These are phyloP conservation scores for Sphaerostilbella broomeana DNA, from an alignment of 2,329 filamentous ascomycete species.

Conservation along the genomic window DNA sequence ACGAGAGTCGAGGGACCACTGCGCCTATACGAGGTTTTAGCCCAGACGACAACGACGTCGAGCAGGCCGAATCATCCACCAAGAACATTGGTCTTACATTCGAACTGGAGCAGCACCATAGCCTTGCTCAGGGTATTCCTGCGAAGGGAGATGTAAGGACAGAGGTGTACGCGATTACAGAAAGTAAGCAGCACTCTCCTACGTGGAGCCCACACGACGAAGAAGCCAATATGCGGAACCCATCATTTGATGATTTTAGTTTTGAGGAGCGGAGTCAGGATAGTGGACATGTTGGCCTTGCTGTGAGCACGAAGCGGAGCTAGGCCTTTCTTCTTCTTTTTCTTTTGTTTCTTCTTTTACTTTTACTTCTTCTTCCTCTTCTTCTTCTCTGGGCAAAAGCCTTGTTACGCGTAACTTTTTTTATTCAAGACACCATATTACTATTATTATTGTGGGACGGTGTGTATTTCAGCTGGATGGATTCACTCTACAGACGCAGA, in stretches of 20 bases:
- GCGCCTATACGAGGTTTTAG: slow-evolving; percentile 27
- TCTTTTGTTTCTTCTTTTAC: background rate
- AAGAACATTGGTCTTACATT: slow-evolving; percentile 17
- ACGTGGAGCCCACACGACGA: slow-evolving; percentile 19
- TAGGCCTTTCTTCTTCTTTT: background rate
- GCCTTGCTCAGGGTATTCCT: too few species aligned
- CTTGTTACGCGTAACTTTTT: too few species aligned
- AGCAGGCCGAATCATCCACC: background rate
- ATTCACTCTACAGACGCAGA: too few species aligned
- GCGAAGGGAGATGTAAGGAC: slow-evolving; percentile 25
- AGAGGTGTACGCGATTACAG: slow-evolving; percentile 33
- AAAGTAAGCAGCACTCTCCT: slow-evolving; percentile 19
- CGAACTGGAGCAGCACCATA: slow-evolving; percentile 15
- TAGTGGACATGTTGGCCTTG: slow-evolving; percentile 16
- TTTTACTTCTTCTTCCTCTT: background rate
- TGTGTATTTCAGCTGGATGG: too few species aligned
- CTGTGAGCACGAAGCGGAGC: background rate
- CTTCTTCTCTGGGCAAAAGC: background rate
- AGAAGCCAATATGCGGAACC: slow-evolving; percentile 15
- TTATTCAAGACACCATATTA: too few species aligned
- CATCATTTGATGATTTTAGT: slow-evolving; percentile 24
- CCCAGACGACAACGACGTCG: slow-evolving; percentile 24
- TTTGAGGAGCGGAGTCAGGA: slow-evolving; percentile 28
- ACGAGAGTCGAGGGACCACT: slow-evolving; percentile 19
- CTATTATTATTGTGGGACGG: too few species aligned